Conservation (phyloP, 345 rosid genomes). For the Camelina laxa region DNA sequence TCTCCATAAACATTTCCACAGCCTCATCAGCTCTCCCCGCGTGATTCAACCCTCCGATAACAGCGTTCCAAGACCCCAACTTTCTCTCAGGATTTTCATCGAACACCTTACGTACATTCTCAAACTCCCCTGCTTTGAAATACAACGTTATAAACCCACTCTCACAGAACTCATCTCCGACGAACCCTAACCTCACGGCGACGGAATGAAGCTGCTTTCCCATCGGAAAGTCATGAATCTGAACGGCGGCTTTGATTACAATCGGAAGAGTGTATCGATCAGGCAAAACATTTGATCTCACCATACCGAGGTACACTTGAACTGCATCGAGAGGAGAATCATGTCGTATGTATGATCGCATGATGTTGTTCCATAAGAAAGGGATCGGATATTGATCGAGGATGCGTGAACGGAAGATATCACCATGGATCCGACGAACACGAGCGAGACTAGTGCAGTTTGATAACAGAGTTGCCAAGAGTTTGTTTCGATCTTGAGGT, state of each 20-base stretch:
- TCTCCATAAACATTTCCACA: slow-evolving; percentile 61
- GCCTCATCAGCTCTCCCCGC: slow-evolving; percentile 62
- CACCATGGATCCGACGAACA: slow-evolving; percentile 60
- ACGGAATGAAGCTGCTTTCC: slow-evolving; percentile 72
- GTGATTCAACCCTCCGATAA: slow-evolving; percentile 68
- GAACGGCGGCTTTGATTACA: slow-evolving; percentile 59
- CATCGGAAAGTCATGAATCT: slow-evolving; percentile 43
- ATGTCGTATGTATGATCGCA: slow-evolving; percentile 67
- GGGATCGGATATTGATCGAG: slow-evolving; percentile 49
- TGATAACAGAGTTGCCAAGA: slow-evolving; percentile 51
- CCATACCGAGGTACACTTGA: slow-evolving; percentile 57
- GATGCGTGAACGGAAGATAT: slow-evolving; percentile 51
- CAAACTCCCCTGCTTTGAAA: slow-evolving; percentile 56
- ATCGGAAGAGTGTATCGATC: slow-evolving; percentile 82
- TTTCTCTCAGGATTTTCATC: slow-evolving; percentile 73
- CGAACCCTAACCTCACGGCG: slow-evolving; percentile 60
- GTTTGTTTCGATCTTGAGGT: slow-evolving; percentile 42
- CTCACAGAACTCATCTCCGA: slow-evolving; percentile 68
- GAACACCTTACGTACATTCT: slow-evolving; percentile 60
- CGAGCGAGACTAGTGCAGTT: slow-evolving; percentile 50
- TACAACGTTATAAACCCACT: slow-evolving; percentile 72
- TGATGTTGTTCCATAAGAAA: slow-evolving; percentile 73
- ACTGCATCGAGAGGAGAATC: slow-evolving; percentile 60
- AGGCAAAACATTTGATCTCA: slow-evolving; percentile 57
- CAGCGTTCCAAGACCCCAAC: slow-evolving; percentile 90